Evolutionary conservation across 1,284 basidiomycete genomes (phyloP).

Genomic region (Tranzscheliella williamsii): DNA sequence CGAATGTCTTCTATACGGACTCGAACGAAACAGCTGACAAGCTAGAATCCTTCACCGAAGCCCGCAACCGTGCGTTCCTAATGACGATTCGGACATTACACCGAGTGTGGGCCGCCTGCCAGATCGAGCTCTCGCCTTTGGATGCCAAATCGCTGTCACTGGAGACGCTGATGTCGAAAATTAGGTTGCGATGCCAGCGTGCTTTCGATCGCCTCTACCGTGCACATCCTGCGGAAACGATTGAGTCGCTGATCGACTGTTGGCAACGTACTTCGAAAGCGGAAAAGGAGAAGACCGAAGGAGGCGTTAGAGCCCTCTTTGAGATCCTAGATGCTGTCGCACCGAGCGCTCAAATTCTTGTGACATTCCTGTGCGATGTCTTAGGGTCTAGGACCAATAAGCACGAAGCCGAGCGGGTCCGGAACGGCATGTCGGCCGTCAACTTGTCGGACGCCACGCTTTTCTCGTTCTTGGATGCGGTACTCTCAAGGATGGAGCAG

Average conservation of each 20-base stretch:
- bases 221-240: conserved; percentile 74
- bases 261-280: conserved; percentile 65
- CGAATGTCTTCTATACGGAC: conserved; percentile 45
- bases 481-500: conserved; percentile 81
- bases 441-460: conserved; percentile 59
- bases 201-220: conserved; percentile 81
- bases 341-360: conserved; percentile 81
- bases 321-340: conserved; percentile 82
- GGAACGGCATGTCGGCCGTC: conserved; percentile 1
- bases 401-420: conserved; percentile 63
- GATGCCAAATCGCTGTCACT: conserved; percentile 38
- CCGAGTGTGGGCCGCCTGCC: conserved; percentile 30
- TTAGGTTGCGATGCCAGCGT: conserved; percentile 25
- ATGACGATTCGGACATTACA: conserved; percentile 38
- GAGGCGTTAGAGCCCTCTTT: conserved; percentile 64
- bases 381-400: conserved; percentile 58
- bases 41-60: conserved; percentile 1
- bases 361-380: conserved; percentile 82
- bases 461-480: conserved; percentile 85
- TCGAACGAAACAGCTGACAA: neutral
- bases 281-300: neutral
- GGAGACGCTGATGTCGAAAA: conserved; percentile 17
- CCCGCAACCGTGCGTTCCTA: conserved; percentile 9
- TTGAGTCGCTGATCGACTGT: conserved; percentile 78
- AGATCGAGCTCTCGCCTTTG: conserved; percentile 3